Base-by-base conservation (phyloP, 202 grass and related monocot species). In the Dendrocalamus latiflorus region DNA sequence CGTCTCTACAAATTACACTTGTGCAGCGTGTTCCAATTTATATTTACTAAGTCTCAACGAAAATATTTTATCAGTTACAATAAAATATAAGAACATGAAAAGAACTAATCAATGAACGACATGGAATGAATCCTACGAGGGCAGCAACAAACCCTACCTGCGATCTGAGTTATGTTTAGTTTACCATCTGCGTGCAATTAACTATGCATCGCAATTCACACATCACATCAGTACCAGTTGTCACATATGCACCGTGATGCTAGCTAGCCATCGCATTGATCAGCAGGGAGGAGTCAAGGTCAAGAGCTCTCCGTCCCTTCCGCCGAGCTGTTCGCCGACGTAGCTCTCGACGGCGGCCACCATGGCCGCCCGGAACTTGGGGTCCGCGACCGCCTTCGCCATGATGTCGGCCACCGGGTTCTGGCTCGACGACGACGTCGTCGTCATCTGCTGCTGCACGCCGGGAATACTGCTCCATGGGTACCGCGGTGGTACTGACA, bases 321-420 rank as follows among this genome's bases (percentile, higher is more conserved):
- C 59, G 7, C 72, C 72, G 8, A 56, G 54, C 15, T 88, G 74
- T 30, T 78, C 86, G 3, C 77, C 68, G 60, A 89, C 84, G 45
- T 91, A 94, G 63, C 75, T 87, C 14, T 74, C 84, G 60, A 94
- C 68, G 33, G 89, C 92, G 34, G 86, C 86, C 20, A 68, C 70
- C 33, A 91, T 30, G 68, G 85, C 81, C n/a, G 81, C 80, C n/a
- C 86, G 73, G 68, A 94, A 89, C 47, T 70, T 87, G 9, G 92
- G 92, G 72, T 91, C 88, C 4, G 63, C 41, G 39, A 89, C 72
- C 26, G 63, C 89, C 54, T 87, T 87, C 58, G 85, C 57, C 75
- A 94, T 61, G 25, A 83, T 72, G 68, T 77, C 75, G 2, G 77
- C 73, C 77, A 89, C 55, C 20, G 61, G 42, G 24, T 39, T 74